These are phyloP conservation scores for Nitzschia inconspicua DNA, from an alignment of 108 stramenopile species.

Conservation along the genomic window DNA sequence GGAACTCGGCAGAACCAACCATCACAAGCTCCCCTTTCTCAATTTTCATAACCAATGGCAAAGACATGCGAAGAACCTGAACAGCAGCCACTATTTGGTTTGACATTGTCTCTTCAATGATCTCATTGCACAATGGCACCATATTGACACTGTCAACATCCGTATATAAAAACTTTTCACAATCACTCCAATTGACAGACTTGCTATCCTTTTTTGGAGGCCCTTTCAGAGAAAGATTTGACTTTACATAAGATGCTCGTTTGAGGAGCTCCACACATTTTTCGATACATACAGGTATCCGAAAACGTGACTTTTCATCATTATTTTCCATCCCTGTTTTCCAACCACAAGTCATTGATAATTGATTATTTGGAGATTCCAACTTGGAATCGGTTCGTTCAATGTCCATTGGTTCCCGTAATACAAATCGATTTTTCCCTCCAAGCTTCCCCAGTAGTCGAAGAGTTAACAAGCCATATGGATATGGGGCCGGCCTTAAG, in stretches of 20 bases:
- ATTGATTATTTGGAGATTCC: neutral
- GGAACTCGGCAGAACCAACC: neutral
- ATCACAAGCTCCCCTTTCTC: slow-evolving; percentile 3
- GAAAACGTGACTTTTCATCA: neutral
- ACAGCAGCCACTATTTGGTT: slow-evolving; percentile 59
- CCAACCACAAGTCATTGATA: neutral
- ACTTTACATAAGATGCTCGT: neutral
- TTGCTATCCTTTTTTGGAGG: neutral
- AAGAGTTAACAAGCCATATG: slow-evolving; percentile 88
- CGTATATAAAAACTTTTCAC: slow-evolving; percentile 16
- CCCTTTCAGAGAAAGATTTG: neutral
- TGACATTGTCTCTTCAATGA: slow-evolving; percentile 37
- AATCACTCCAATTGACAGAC: slow-evolving; percentile 3
- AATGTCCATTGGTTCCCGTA: slow-evolving; percentile 58
- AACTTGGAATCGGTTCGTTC: neutral
- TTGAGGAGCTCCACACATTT: slow-evolving; percentile 20
- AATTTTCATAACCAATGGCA: slow-evolving; percentile 45
- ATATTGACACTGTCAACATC: slow-evolving; percentile 45
- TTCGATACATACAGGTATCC: slow-evolving; percentile 12
- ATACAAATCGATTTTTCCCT: slow-evolving; percentile 88
- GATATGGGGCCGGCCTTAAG: slow-evolving; percentile 91
- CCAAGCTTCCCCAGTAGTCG: slow-evolving; percentile 93
- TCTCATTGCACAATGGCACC: slow-evolving; percentile 35
- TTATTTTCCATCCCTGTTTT: no score
- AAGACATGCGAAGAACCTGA: slow-evolving; percentile 41